Conservation (phyloP, 805 yeast species). For the Suhomyces vadensis region DNA sequence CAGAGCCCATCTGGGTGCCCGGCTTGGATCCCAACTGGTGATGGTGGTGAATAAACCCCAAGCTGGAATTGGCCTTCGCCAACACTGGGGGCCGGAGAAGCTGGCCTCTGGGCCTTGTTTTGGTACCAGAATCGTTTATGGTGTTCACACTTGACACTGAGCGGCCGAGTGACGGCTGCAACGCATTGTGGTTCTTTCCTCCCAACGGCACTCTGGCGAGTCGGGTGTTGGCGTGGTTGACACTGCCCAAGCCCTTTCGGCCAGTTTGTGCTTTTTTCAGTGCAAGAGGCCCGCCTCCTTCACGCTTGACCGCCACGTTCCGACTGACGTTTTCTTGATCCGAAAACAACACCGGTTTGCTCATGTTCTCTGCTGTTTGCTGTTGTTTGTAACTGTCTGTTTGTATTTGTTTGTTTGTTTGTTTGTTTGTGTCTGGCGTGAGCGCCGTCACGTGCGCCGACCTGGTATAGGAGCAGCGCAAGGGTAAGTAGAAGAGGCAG, state of each 20-base stretch:
- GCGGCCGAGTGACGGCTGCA: conserved; percentile 29
- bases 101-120: not conserved
- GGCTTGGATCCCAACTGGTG: not conserved
- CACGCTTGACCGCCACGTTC: conserved; percentile 1
- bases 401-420: conserved; percentile 1
- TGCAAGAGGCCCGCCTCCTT: conserved; percentile 3
- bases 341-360: conserved; percentile 6
- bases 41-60: conserved; percentile 28
- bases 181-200: conserved; percentile 39
- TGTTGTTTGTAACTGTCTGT: not conserved
- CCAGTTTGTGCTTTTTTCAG: too few species aligned
- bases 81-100: conserved; percentile 25
- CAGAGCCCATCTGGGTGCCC: too few species aligned
- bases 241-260: too few species aligned
- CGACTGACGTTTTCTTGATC: conserved; percentile 12
- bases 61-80: conserved; percentile 36
- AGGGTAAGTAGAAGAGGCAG: too few species aligned
- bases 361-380: not conserved
- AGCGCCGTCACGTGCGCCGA: too few species aligned
- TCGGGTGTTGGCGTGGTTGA: not conserved
- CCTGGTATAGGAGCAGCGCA: too few species aligned
- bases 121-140: not conserved
- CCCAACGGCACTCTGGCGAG: conserved; percentile 37
- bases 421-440: not conserved
- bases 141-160: conserved; percentile 25